phyloP scores from a whole-genome alignment of 257 asterid species.

The Solanum chmielewskii region DNA sequence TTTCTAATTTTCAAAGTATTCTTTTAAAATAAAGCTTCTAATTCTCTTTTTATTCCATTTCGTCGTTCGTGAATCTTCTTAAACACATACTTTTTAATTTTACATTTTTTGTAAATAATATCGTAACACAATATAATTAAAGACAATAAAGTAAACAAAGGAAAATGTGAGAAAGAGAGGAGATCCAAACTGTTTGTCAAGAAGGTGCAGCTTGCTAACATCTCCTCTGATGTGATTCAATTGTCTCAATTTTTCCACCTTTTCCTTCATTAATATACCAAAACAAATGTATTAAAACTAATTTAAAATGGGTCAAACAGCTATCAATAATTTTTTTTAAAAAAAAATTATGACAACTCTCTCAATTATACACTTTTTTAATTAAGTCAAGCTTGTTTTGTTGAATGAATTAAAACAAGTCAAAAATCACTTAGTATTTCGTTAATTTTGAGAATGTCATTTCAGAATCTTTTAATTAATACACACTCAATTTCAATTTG shows the following conservation, averaged over 20 bases:
- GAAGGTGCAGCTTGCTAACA: slow-evolving; percentile 30
- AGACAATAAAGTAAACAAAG: not conserved
- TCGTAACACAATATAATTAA: not conserved
- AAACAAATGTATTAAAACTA: not conserved
- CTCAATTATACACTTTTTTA: not conserved
- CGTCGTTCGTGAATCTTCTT: not conserved
- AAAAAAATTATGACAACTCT: not conserved
- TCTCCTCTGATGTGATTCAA: slow-evolving; percentile 33
- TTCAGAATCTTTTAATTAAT: not conserved
- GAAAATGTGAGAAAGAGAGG: not conserved
- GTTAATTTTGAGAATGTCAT: not conserved
- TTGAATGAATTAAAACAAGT: not conserved
- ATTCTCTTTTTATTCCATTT: not conserved
- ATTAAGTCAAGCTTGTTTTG: not conserved
- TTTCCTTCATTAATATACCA: slow-evolving; percentile 20
- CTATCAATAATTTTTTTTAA: not conserved
- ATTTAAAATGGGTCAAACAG: not conserved
- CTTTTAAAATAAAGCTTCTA: not conserved
- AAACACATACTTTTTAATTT: not conserved
- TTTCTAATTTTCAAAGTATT: not conserved
- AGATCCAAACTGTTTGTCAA: slow-evolving; percentile 37
- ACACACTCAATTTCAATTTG: not conserved
- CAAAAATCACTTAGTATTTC: not conserved
- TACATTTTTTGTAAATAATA: not conserved
- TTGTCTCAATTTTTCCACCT: slow-evolving; percentile 30